A percentile compares a stretch with the other conserved stretches of the same genome.
Conservation (phyloP, 2,329 filamentous ascomycete species). For the Incumbomyces lentus region DNA sequence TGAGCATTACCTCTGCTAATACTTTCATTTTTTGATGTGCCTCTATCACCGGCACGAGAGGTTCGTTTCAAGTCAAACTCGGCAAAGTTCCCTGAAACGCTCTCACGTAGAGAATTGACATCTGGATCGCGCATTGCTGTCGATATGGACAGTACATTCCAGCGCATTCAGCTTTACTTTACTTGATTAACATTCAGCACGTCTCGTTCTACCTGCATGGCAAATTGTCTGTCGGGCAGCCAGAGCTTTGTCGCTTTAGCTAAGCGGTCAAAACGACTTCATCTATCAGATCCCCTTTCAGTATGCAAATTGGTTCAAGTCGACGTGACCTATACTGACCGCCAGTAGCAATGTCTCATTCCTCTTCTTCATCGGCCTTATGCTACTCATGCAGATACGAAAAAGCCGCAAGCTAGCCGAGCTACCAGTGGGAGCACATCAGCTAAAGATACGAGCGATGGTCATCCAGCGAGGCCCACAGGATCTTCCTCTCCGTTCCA, state of each 20-base stretch:
- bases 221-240: constrained; percentile 11
- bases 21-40: too few species aligned
- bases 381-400: constrained; percentile 35
- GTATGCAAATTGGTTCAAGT: constrained; percentile 20
- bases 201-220: constrained; percentile 9
- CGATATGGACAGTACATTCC: too few species aligned
- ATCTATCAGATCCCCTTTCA: constrained; percentile 29
- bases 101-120: too few species aligned
- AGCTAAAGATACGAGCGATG: constrained; percentile 20
- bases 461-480: constrained; percentile 11
- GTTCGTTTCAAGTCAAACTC: too few species aligned
- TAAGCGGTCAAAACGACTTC: constrained; percentile 14
- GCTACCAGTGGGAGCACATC: constrained; percentile 17
- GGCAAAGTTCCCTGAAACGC: too few species aligned
- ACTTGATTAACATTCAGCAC: too few species aligned
- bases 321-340: constrained; percentile 5
- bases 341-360: constrained; percentile 36
- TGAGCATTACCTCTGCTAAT: too few species aligned
- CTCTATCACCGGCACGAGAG: too few species aligned
- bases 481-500: constrained; percentile 22
- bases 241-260: constrained; percentile 16
- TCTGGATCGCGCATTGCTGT: too few species aligned
- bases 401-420: constrained; percentile 20
- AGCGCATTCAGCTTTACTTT: too few species aligned
- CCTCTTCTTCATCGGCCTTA: constrained; percentile 35